These are phyloP conservation scores for Phoenix roebelenii DNA, from an alignment of 176 grass and related monocot genomes.

Conservation along the genomic window DNA sequence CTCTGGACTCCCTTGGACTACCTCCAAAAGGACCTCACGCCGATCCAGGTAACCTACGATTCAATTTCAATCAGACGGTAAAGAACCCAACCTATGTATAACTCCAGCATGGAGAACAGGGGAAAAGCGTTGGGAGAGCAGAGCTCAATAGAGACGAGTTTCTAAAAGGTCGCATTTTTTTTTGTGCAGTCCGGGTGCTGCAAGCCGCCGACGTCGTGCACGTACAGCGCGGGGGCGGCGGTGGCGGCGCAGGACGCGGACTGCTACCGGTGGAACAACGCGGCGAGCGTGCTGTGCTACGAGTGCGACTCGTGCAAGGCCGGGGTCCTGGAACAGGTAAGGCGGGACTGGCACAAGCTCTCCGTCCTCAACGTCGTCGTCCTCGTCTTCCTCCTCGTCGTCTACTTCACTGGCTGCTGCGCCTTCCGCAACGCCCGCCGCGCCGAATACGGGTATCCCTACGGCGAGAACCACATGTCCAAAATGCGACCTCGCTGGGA, in stretches of 20 bases:
- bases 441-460: slow-evolving; percentile 48
- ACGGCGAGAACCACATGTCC: slow-evolving; percentile 83
- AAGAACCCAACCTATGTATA: no score
- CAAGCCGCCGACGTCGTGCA: slow-evolving; percentile 89
- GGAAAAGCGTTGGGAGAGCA: no score
- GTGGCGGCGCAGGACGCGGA: slow-evolving; percentile 61
- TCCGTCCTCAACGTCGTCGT: slow-evolving; percentile 59
- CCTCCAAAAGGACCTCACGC: slow-evolving; percentile 67
- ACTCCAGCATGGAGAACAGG: no score
- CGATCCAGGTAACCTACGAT: slow-evolving; percentile 49
- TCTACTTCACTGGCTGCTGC: slow-evolving; percentile 69
- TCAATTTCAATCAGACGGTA: no score
- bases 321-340: slow-evolving; percentile 79
- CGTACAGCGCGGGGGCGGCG: slow-evolving; percentile 50
- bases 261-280: slow-evolving; percentile 94
- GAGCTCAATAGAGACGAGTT: background rate
- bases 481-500: slow-evolving; percentile 83
- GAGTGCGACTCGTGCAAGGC: slow-evolving; percentile 86
- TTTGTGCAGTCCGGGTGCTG: slow-evolving; percentile 78
- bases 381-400: slow-evolving; percentile 50
- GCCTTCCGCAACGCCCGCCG: slow-evolving; percentile 76
- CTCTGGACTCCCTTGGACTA: slow-evolving; percentile 82
- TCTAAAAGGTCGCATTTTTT: background rate
- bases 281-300: slow-evolving; percentile 65
- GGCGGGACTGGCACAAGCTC: slow-evolving; percentile 86